Evolutionary conservation across 2,329 filamentous ascomycete genomes (phyloP).

Genomic region (Parastagonospora avenae): DNA sequence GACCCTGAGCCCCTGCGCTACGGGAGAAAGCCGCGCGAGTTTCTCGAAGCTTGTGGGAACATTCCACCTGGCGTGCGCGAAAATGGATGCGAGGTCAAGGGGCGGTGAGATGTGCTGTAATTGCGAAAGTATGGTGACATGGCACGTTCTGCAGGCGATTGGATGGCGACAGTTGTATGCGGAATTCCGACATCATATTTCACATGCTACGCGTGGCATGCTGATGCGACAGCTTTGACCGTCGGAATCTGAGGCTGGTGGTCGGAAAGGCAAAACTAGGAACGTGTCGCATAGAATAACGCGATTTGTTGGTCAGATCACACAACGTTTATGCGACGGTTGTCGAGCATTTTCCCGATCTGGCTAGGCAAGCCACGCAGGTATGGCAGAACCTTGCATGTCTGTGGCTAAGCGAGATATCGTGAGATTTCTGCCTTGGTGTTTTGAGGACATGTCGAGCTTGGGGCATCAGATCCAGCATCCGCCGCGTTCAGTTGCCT

Average conservation of each 20-base stretch:
- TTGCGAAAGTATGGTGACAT: constrained; percentile 20
- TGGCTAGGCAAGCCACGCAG: neutral
- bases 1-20: constrained; percentile 14
- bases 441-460: constrained; percentile 3
- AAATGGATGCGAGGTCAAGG: neutral
- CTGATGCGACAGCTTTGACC: constrained; percentile 9
- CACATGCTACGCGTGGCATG: constrained; percentile 21
- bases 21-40: constrained; percentile 1
- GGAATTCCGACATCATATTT: constrained; percentile 20
- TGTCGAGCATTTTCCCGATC: constrained; percentile 3
- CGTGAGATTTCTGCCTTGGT: constrained; percentile 25
- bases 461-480: constrained; percentile 5
- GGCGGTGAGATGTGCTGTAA: constrained; percentile 17
- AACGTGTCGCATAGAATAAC: neutral
- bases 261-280: neutral
- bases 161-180: constrained; percentile 21
- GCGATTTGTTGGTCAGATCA: neutral
- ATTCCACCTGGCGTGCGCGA: neutral
- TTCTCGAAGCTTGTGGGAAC: constrained; percentile 5
- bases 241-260: neutral
- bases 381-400: neutral
- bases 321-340: constrained; percentile 18
- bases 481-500: constrained; percentile 7
- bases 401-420: constrained; percentile 31
- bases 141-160: constrained; percentile 13